Base-by-base conservation (phyloP, 139 green algal genomes). In the Pleodorina starrii region DNA sequence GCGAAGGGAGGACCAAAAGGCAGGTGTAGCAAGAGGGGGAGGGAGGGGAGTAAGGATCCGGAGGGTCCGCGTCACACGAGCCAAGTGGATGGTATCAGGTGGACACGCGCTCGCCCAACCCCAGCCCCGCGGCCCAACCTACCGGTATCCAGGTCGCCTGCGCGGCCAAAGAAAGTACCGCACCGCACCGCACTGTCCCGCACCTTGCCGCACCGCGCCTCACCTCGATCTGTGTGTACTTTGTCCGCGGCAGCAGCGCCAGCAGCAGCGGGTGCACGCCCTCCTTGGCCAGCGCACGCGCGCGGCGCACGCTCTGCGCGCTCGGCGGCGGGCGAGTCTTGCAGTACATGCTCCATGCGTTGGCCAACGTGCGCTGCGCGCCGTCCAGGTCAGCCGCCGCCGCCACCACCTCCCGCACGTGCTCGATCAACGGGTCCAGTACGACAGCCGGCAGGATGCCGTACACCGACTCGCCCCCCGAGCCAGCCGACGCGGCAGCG, bases 311-410 rank as follows among this genome's bases (percentile, higher is more conserved):
- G 73, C 90, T 96, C 93, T 99, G 96, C 21, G 90, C 23, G 46
- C 90, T 94, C 35, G 98, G 94, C 0, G 92, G 75, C 5, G 96
- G 97, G 21, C 98, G 93, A 2, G 98, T 99, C 66, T 95, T 96
- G 42, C 94, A 82, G 94, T 99, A 99, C 66, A 99, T 93, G 38
- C 81, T 81, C 84, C 96, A 98, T 0, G 96, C 98, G 79, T 99
- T 99, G 16, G 50, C 88, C 35, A 95, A 77, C 42, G 87, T 88
- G 63, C 73, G 77, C 54, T 77, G 35, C 44, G 72, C 80, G 29
- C 51, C 68, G 0, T 83, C 50, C 75, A 98, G 85, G 40, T 97
- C 94, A n/a, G 90, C 83, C 12, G 74, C 81, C 19, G 84, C 46
- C 1, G 50, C 82, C 35, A 97, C 43, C 16, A 95, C 48, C 63